A percentile compares a stretch with the other conserved stretches of the same genome.
Conservation (phyloP, 2,329 filamentous ascomycete genomes). For the Trichophyton equinum region DNA sequence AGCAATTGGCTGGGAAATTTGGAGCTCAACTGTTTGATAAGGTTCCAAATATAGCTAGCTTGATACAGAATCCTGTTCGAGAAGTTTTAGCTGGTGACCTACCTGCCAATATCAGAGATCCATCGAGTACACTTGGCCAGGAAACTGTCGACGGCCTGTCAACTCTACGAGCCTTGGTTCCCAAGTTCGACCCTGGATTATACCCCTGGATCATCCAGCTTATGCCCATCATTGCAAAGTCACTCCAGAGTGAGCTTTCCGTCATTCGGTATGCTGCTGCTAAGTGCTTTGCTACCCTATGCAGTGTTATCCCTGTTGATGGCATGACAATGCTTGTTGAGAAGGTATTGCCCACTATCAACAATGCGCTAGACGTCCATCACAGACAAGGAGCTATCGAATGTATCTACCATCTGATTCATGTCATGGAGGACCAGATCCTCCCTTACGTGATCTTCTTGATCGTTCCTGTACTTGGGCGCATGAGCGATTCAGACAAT, state of each 20-base stretch:
- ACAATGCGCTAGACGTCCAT: constrained; percentile 75
- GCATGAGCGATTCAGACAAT: constrained; percentile 97
- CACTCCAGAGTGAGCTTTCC: constrained; percentile 73
- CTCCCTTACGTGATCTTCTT: constrained; percentile 97
- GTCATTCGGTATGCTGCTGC: constrained; percentile 94
- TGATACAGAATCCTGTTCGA: constrained; percentile 71
- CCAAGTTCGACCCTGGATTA: constrained; percentile 66
- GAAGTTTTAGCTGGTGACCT: constrained; percentile 61
- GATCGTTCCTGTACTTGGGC: constrained; percentile 87
- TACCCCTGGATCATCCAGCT: constrained; percentile 71
- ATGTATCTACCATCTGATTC: constrained; percentile 90
- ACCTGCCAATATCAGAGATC: constrained; percentile 59
- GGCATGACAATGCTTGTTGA: constrained; percentile 95
- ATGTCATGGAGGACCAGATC: constrained; percentile 94
- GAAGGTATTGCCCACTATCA: constrained; percentile 82
- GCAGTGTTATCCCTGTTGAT: constrained; percentile 87
- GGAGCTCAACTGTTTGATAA: constrained; percentile 64
- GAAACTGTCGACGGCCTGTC: constrained; percentile 91
- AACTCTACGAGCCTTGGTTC: constrained; percentile 79
- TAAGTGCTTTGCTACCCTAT: constrained; percentile 93
- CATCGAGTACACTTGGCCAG: constrained; percentile 67
- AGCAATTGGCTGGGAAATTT: constrained; percentile 72
- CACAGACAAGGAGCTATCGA: constrained; percentile 90
- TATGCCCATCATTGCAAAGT: constrained; percentile 74
- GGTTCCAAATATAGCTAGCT: constrained; percentile 65